Conservation (phyloP, 805 yeast species). For the Zygosaccharomyces kombuchaensis region DNA sequence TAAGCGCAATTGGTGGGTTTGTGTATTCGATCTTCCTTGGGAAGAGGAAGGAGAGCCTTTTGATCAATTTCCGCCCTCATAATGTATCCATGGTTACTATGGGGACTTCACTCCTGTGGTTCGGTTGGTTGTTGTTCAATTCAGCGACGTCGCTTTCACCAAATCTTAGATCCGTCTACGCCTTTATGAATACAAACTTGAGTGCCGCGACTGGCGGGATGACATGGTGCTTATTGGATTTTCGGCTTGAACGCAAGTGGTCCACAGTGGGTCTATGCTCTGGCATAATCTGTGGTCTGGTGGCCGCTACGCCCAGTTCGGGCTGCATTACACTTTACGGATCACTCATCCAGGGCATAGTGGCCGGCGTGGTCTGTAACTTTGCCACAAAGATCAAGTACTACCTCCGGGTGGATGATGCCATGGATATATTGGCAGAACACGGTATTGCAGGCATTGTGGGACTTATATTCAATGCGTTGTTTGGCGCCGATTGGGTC, state of each 20-base stretch:
- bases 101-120: conserved; percentile 84
- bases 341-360: conserved; percentile 76
- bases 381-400: conserved; percentile 85
- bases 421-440: conserved; percentile 95
- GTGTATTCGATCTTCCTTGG: conserved; percentile 81
- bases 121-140: conserved; percentile 96
- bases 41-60: conserved; percentile 64
- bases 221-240: conserved; percentile 89
- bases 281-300: conserved; percentile 91
- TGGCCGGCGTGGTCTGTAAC: conserved; percentile 81
- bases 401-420: conserved; percentile 78
- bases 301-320: conserved; percentile 94
- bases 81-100: conserved; percentile 86
- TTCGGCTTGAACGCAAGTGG: conserved; percentile 83
- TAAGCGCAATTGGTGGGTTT: conserved; percentile 87
- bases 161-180: conserved; percentile 76
- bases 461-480: conserved; percentile 82
- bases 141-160: conserved; percentile 87
- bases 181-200: conserved; percentile 86
- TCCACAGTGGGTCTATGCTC: conserved; percentile 93
- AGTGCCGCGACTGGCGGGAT: conserved; percentile 88
- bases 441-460: conserved; percentile 95
- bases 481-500: conserved; percentile 83
- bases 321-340: conserved; percentile 92
- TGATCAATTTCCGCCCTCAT: conserved; percentile 91